Conservation (phyloP, 495 filamentous ascomycete genomes). For the Podospora australis region DNA sequence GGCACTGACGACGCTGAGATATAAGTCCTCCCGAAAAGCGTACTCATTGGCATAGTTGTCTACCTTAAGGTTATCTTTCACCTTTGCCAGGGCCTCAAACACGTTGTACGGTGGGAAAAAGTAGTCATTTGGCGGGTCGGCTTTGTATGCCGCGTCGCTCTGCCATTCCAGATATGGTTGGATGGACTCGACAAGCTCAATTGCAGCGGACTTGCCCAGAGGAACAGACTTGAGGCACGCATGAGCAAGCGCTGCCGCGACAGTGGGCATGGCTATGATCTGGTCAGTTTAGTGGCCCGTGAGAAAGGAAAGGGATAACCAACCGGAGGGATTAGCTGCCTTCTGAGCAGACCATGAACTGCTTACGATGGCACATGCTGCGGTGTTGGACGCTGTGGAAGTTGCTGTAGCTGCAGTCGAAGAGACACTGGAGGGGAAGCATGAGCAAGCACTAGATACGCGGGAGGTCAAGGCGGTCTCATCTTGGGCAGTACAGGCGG, state of each 20-base stretch:
- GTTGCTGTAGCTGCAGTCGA: constrained; percentile 2
- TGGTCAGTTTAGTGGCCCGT: not conserved
- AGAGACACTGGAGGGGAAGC: not conserved
- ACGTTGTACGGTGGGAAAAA: constrained; percentile 27
- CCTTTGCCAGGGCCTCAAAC: constrained; percentile 28
- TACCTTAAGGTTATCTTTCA: constrained; percentile 19
- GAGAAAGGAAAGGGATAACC: not conserved
- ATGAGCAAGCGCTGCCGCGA: constrained; percentile 21
- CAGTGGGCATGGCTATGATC: constrained; percentile 10
- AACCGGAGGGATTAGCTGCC: not conserved
- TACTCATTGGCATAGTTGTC: constrained; percentile 41
- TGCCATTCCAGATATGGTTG: constrained; percentile 32
- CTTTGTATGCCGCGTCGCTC: constrained; percentile 37
- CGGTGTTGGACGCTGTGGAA: constrained; percentile 13
- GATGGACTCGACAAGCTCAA: constrained; percentile 25
- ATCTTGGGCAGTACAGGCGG: not conserved
- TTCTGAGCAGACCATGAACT: constrained; percentile 33
- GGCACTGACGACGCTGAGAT: constrained; percentile 25
- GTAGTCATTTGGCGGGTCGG: constrained; percentile 36
- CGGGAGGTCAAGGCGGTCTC: not conserved
- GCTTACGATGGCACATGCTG: constrained; percentile 39
- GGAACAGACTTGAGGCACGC: constrained; percentile 28
- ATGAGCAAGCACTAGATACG: constrained; percentile 1
- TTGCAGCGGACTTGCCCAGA: constrained; percentile 20
- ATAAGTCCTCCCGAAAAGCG: constrained; percentile 45